Evolutionary conservation across 805 yeast species (phyloP).

Genomic region (Starmerella sirachaensis): DNA sequence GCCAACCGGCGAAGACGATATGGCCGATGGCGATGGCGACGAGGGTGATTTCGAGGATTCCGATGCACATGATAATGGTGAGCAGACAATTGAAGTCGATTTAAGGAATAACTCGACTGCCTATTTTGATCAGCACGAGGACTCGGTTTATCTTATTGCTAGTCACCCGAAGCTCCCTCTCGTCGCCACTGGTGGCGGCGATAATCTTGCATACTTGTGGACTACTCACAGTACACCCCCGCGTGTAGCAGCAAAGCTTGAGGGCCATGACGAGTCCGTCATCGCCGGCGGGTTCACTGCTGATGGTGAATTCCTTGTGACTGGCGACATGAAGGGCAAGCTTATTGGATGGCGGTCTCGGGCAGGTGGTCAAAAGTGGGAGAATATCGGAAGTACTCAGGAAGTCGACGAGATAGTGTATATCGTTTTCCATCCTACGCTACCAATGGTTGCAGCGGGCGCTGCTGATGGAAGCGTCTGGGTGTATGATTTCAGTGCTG

Average conservation of each 20-base stretch:
- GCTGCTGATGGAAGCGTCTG: slow-evolving; percentile 88
- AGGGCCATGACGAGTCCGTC: slow-evolving; percentile 81
- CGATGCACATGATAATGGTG: slow-evolving; percentile 33
- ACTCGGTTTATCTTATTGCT: slow-evolving; percentile 72
- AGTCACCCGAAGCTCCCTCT: slow-evolving; percentile 72
- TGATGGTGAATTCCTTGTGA: slow-evolving; percentile 68
- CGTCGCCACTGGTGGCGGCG: slow-evolving; percentile 93
- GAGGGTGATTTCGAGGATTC: slow-evolving; percentile 25
- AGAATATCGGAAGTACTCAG: slow-evolving; percentile 51
- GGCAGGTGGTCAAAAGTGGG: slow-evolving; percentile 79
- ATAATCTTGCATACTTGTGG: slow-evolving; percentile 81
- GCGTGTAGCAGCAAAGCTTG: slow-evolving; percentile 58
- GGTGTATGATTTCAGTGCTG: slow-evolving; percentile 66
- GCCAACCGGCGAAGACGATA: slow-evolving; percentile 23
- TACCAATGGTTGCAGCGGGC: slow-evolving; percentile 76
- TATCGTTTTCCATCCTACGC: slow-evolving; percentile 68
- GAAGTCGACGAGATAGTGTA: slow-evolving; percentile 87
- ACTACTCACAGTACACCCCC: slow-evolving; percentile 72
- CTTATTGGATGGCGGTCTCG: slow-evolving; percentile 58
- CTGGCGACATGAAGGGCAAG: slow-evolving; percentile 93
- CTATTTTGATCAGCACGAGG: slow-evolving; percentile 81
- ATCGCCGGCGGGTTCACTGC: slow-evolving; percentile 69
- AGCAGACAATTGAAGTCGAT: slow-evolving; percentile 60
- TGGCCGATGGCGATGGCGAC: slow-evolving; percentile 27
- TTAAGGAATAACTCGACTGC: slow-evolving; percentile 79